Percentiles rank a stretch among this genome's conserved stretches.
Evolutionary conservation across 352 stramenopile genomes (phyloP).

Genomic region (Globisporangium iwayamae): DNA sequence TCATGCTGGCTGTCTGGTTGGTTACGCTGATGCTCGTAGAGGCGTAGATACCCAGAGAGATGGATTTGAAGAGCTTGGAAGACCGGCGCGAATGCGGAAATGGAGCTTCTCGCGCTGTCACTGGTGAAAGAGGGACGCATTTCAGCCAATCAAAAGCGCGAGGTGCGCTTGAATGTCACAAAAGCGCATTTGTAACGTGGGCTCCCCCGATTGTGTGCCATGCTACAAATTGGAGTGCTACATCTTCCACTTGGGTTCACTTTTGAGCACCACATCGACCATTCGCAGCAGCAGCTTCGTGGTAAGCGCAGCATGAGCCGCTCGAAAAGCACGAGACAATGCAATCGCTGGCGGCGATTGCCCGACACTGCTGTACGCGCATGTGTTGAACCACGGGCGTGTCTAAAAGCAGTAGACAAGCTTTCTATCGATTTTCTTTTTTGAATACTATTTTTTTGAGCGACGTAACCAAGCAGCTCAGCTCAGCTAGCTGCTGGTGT

Average conservation of each 20-base stretch:
- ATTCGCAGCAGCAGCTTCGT: not conserved
- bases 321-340: too few relatives aligned
- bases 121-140: not conserved
- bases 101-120: not conserved
- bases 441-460: too few relatives aligned
- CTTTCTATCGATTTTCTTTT: too few relatives aligned
- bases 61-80: not conserved
- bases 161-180: not conserved
- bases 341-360: too few relatives aligned
- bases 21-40: not conserved
- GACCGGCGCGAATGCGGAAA: constrained; percentile 1
- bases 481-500: too few relatives aligned
- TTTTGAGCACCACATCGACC: not conserved
- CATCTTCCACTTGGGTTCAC: not conserved
- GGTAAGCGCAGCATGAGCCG: too few relatives aligned
- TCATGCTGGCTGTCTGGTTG: constrained; percentile 29
- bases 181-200: not conserved
- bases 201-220: not conserved
- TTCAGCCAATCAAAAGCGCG: not conserved
- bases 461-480: too few relatives aligned
- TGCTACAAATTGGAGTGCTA: not conserved
- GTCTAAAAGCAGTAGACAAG: too few relatives aligned
- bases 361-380: too few relatives aligned
- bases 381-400: too few relatives aligned
- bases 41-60: not conserved